Percentiles rank a stretch among this genome's conserved stretches.
phyloP scores from a whole-genome alignment of 1,284 basidiomycete species.

The Puccinia brachypodii region DNA sequence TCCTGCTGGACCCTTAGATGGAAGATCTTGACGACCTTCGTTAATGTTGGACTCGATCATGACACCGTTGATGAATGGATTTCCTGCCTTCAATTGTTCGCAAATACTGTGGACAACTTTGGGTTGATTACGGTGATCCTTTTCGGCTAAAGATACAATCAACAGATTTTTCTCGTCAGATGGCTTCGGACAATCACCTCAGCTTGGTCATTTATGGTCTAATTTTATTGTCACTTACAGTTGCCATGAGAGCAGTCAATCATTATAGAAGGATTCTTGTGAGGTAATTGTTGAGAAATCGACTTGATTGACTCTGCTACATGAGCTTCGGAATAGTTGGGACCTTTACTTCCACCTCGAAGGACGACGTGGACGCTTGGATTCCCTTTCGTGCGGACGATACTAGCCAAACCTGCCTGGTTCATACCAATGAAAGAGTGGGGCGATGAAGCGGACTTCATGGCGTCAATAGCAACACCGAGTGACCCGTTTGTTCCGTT shows the following conservation, averaged over 20 bases:
- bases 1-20: slow-evolving; percentile 70
- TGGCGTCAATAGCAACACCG: slow-evolving; percentile 56
- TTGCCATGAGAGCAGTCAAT: slow-evolving; percentile 57
- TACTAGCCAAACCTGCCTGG: slow-evolving; percentile 72
- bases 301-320: not conserved
- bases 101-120: slow-evolving; percentile 64
- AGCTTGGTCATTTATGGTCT: too few species aligned
- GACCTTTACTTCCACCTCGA: slow-evolving; percentile 55
- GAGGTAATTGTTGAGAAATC: slow-evolving; percentile 34
- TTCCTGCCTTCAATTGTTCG: slow-evolving; percentile 67
- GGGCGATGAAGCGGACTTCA: slow-evolving; percentile 54
- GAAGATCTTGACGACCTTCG: slow-evolving; percentile 82
- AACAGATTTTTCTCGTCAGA: not conserved
- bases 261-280: slow-evolving; percentile 53
- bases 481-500: slow-evolving; percentile 57
- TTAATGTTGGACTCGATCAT: slow-evolving; percentile 96
- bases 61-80: slow-evolving; percentile 86
- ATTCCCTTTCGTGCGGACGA: slow-evolving; percentile 87
- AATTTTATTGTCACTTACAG: too few species aligned
- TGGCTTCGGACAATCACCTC: too few species aligned
- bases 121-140: slow-evolving; percentile 65
- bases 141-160: slow-evolving; percentile 57
- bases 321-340: slow-evolving; percentile 4
- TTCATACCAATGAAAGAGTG: slow-evolving; percentile 57
- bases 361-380: slow-evolving; percentile 54